Base-by-base conservation (phyloP, 2,329 filamentous ascomycete genomes). In the Fonsecaea monophora region DNA sequence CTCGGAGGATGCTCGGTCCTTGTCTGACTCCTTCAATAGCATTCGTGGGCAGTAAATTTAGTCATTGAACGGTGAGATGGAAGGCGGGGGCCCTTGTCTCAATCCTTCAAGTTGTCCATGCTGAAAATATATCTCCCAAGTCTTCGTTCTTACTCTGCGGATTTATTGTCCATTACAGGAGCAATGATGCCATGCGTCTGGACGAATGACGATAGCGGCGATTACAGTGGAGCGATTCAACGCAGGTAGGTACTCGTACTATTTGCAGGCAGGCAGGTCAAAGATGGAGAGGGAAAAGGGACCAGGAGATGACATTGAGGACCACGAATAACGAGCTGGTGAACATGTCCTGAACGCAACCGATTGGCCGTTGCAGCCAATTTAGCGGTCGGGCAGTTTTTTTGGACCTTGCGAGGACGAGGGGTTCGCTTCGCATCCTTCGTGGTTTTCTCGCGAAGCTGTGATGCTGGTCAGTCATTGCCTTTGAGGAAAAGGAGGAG, bases 361-460 rank as follows among this genome's bases (percentile, higher is more conserved):
- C 15, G 45, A 25, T 50, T 50, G n/a, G 45, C 45, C 21, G 18
- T 21, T 12, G 25, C 45, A 50, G 45, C 21, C 10, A 2, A 18
- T 2, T 25, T 25, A 50, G 18, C 10, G 45, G 18, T 15, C 21
- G 37, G 37, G 40, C 40, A 45, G 15, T 45, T 38, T 45, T 45
- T 32, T 32, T 32, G 30, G 30, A n/a, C 15, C 40, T 15, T 45
- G 40, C 1, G 40, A 45, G 40, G 40, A 45, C n/a, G 15, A 18
- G 5, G 15, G 15, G 40, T 18, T 50, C 45, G 45, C 45, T 30
- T 25, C 45, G 45, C 12, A 30, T 25, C 10, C 18, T 25, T 50
- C 45, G 21, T 50, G 45, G 18, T 30, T 50, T 50, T 21, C 45
- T 50, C 45, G 45, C 45, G 45, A 50, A 30, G 18, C 7, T 50